Evolutionary conservation across 2,329 filamentous ascomycete species (phyloP).

Genomic region (Ceratocystiopsis sp.): DNA sequence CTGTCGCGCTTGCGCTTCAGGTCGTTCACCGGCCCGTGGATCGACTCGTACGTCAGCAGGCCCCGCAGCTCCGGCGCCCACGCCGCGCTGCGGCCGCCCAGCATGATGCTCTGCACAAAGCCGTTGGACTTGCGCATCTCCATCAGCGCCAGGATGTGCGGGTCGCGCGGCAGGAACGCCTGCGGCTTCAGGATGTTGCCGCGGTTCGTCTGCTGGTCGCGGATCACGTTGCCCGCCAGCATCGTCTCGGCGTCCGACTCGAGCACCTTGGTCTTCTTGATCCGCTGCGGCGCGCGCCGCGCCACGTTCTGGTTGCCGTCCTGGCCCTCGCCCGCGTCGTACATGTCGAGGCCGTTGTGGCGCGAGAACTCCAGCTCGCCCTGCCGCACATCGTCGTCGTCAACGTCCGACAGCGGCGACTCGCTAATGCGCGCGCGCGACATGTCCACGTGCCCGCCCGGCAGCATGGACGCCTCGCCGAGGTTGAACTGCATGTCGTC

Average conservation of each 20-base stretch:
- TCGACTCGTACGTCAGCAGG: constrained; percentile 74
- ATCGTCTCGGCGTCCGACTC: constrained; percentile 68
- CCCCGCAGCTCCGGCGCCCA: constrained; percentile 90
- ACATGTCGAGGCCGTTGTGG: constrained; percentile 36
- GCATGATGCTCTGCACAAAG: constrained; percentile 76
- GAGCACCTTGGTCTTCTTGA: constrained; percentile 62
- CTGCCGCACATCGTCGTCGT: constrained; percentile 42
- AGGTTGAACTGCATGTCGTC: constrained; percentile 49
- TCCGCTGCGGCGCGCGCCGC: constrained; percentile 53
- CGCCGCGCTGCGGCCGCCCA: constrained; percentile 56
- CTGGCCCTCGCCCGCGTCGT: constrained; percentile 41
- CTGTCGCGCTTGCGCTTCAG: constrained; percentile 90
- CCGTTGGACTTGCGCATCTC: constrained; percentile 83
- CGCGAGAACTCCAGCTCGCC: constrained; percentile 40
- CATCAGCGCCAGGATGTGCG: constrained; percentile 70
- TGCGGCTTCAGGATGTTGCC: constrained; percentile 72
- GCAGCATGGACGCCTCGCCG: constrained; percentile 40
- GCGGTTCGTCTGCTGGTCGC: constrained; percentile 70
- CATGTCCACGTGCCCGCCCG: constrained; percentile 29
- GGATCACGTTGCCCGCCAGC: constrained; percentile 60
- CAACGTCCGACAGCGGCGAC: constrained; percentile 53
- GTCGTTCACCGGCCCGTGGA: constrained; percentile 50
- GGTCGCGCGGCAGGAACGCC: constrained; percentile 72
- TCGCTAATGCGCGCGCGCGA: constrained; percentile 47
- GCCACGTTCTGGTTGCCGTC: constrained; percentile 34